Percentiles rank a stretch among this genome's conserved stretches.
phyloP scores from a whole-genome alignment of 1,139 yeast species.

The Pneumocystis wakefieldiae region DNA sequence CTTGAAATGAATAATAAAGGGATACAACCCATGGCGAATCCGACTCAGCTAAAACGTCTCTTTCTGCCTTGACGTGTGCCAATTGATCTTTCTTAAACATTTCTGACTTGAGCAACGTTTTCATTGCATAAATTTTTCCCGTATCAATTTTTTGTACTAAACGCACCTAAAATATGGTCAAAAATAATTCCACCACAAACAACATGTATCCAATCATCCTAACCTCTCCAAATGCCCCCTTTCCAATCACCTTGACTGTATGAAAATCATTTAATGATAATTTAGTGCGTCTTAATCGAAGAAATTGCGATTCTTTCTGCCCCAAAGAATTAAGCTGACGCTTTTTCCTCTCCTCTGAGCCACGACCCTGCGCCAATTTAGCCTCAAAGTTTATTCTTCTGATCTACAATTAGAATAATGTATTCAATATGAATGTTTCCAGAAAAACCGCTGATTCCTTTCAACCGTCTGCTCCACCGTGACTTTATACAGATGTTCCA shows the following conservation, averaged over 20 bases:
- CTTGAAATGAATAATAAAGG: conserved; percentile 57
- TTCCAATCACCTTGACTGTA: conserved; percentile 61
- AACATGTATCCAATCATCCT: neutral
- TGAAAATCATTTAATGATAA: conserved; percentile 48
- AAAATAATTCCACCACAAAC: neutral
- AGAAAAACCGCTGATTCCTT: conserved; percentile 36
- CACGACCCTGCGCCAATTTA: conserved; percentile 40
- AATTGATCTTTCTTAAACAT: conserved; percentile 62
- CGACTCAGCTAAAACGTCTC: conserved; percentile 60
- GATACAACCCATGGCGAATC: conserved; percentile 72
- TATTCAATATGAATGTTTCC: neutral
- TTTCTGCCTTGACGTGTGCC: conserved; percentile 63
- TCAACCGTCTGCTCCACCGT: conserved; percentile 62
- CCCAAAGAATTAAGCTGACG: conserved; percentile 52
- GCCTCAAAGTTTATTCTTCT: conserved; percentile 49
- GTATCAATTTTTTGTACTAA: conserved; percentile 58
- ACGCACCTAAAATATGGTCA: conserved; percentile 28
- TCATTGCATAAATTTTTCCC: conserved; percentile 66
- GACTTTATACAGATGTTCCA: conserved; percentile 53
- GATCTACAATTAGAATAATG: neutral
- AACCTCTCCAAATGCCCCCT: conserved; percentile 59
- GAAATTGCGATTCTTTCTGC: conserved; percentile 49
- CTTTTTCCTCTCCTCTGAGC: conserved; percentile 52
- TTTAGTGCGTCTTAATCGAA: conserved; percentile 50
- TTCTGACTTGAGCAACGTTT: conserved; percentile 51